Evolutionary conservation across 208 protist genomes (phyloP).

Genomic region (Angomonas ambiguus): DNA sequence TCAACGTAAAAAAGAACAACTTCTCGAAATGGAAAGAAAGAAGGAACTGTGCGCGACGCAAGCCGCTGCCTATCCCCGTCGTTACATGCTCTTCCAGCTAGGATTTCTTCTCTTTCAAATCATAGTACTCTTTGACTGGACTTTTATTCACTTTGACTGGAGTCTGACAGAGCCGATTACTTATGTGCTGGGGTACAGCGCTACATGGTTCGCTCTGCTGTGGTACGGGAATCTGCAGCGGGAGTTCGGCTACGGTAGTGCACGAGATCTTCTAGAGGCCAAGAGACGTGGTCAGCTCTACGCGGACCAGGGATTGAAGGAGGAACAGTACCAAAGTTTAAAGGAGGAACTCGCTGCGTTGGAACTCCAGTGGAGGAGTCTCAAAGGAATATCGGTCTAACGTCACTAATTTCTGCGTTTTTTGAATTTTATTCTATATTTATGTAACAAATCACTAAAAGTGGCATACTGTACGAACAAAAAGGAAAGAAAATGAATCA

Average conservation of each 20-base stretch:
- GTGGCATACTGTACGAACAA: too few relatives aligned
- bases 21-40: slow-evolving; percentile 23
- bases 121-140: slow-evolving; percentile 68
- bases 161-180: slow-evolving; percentile 88
- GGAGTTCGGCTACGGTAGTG: slow-evolving; percentile 45
- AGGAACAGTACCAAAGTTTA: slow-evolving; percentile 26
- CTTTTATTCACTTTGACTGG: slow-evolving; percentile 85
- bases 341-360: slow-evolving; percentile 38
- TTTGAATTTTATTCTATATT: not conserved
- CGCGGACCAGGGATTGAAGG: slow-evolving; percentile 24
- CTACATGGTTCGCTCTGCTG: slow-evolving; percentile 61
- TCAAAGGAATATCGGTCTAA: slow-evolving; percentile 22
- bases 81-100: slow-evolving; percentile 24
- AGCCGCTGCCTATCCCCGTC: slow-evolving; percentile 24
- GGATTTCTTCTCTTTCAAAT: slow-evolving; percentile 43
- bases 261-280: slow-evolving; percentile 24
- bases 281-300: slow-evolving; percentile 22
- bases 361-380: slow-evolving; percentile 24
- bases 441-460: not conserved
- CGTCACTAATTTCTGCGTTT: not conserved
- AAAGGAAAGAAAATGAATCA: too few relatives aligned
- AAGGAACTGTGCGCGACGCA: slow-evolving; percentile 29
- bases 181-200: slow-evolving; percentile 70
- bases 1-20: slow-evolving; percentile 17
- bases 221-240: slow-evolving; percentile 55